Conservation (phyloP, 768 basidiomycete genomes). For the Sporobolomyces pararoseus region DNA sequence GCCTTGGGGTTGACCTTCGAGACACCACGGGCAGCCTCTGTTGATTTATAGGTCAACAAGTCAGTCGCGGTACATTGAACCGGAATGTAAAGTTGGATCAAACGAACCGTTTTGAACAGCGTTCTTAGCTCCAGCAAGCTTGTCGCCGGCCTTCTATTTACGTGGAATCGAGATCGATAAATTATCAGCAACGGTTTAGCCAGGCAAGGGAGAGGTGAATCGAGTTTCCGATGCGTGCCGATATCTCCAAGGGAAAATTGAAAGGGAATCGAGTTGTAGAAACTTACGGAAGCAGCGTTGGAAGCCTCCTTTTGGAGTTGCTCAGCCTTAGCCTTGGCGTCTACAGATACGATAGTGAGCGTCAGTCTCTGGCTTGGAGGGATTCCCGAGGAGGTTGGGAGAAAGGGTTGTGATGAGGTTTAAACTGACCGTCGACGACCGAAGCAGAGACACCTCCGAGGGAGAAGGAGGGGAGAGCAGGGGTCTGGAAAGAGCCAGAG, state of each 20-base stretch:
- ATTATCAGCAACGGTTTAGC: not conserved
- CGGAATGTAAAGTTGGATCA: no score
- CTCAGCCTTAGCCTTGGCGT: slow-evolving; percentile 41
- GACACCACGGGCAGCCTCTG: slow-evolving; percentile 26
- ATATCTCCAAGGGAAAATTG: not conserved
- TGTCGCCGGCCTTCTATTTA: slow-evolving; percentile 31
- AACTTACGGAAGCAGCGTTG: slow-evolving; percentile 29
- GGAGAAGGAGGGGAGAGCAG: slow-evolving; percentile 52
- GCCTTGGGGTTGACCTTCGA: slow-evolving; percentile 29
- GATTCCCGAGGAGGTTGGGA: slow-evolving; percentile 42
- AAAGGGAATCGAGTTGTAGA: not conserved
- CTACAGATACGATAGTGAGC: slow-evolving; percentile 3
- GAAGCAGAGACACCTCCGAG: slow-evolving; percentile 61
- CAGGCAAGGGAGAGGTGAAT: not conserved
- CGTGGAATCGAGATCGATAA: not conserved
- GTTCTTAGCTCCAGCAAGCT: slow-evolving; percentile 30
- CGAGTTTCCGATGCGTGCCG: slow-evolving; percentile 25
- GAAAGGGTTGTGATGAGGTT: slow-evolving; percentile 46
- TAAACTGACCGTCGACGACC: slow-evolving; percentile 55
- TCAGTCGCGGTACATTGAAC: no score
- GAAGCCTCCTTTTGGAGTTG: slow-evolving; percentile 33
- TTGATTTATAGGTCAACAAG: no score
- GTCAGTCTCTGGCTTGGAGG: not conserved
- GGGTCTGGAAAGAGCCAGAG: slow-evolving; percentile 36
- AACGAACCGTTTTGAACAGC: slow-evolving; percentile 25